Conservation (phyloP, 805 yeast species). For the Naumovozyma baii region DNA sequence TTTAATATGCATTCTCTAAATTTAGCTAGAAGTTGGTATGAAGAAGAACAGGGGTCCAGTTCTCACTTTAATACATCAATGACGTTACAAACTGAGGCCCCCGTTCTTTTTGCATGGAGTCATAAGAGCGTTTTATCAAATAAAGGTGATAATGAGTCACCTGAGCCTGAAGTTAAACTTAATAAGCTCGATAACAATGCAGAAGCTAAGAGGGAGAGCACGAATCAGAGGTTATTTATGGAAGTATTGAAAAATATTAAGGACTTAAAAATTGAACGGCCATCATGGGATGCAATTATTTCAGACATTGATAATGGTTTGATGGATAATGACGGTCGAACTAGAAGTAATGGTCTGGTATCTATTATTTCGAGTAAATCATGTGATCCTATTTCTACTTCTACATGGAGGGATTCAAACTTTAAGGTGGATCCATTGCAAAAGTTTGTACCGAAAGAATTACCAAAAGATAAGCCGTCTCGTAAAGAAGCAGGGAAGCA, state of each 20-base stretch:
- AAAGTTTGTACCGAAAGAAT: slow-evolving; percentile 19
- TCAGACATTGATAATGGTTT: neutral
- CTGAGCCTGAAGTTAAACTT: no score
- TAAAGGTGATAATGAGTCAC: neutral
- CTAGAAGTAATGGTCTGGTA: neutral
- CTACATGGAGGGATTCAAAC: neutral
- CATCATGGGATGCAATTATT: neutral
- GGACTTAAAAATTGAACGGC: neutral
- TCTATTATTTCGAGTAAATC: neutral
- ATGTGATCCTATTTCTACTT: neutral
- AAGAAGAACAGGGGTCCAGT: slow-evolving; percentile 12
- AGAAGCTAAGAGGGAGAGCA: slow-evolving; percentile 4
- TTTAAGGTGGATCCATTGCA: slow-evolving; percentile 27
- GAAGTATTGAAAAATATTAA: slow-evolving; percentile 3
- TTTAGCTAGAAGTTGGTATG: slow-evolving; percentile 17
- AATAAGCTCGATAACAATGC: neutral
- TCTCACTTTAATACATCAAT: slow-evolving; percentile 7
- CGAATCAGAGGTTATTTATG: slow-evolving; percentile 12
- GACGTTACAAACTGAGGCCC: slow-evolving; percentile 16
- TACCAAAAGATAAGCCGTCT: slow-evolving; percentile 18
- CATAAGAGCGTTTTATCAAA: slow-evolving; percentile 8
- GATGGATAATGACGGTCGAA: neutral
- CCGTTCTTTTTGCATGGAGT: slow-evolving; percentile 27
- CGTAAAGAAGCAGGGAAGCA: slow-evolving; percentile 8
- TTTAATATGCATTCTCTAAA: slow-evolving; percentile 2